A percentile compares a stretch with the other conserved stretches of the same genome.
Conservation (phyloP, 176 grass and related monocot species). For the Saccharum officinarum region DNA sequence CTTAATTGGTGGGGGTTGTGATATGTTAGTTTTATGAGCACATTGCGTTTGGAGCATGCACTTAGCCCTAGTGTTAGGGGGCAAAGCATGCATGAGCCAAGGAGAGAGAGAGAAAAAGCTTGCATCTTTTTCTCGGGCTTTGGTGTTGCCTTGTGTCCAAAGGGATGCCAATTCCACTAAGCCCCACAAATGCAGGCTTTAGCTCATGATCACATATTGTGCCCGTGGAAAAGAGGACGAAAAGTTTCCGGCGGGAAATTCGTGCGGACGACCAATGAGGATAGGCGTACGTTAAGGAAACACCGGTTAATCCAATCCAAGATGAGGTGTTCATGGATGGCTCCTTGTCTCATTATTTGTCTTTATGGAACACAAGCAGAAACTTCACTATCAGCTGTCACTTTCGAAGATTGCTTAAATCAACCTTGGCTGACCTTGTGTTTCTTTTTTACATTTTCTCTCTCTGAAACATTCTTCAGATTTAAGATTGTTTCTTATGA, state of each 20-base stretch:
- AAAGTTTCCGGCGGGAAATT: slow-evolving; percentile 41
- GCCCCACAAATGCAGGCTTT: slow-evolving; percentile 52
- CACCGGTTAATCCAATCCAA: not conserved
- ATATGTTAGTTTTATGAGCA: slow-evolving; percentile 47
- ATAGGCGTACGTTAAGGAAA: slow-evolving; percentile 11
- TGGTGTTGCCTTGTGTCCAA: slow-evolving; percentile 56
- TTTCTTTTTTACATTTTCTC: not conserved
- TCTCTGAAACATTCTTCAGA: not conserved
- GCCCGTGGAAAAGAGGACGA: slow-evolving; percentile 34
- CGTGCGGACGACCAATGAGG: slow-evolving; percentile 6
- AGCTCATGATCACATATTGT: slow-evolving; percentile 49
- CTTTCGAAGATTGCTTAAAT: not conserved
- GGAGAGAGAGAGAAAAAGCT: not conserved
- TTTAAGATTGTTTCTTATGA: not conserved
- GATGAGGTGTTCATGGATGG: not conserved
- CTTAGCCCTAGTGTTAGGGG: slow-evolving; percentile 46
- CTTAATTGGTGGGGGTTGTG: slow-evolving; percentile 25
- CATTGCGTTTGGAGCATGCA: slow-evolving; percentile 34
- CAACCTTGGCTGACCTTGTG: not conserved
- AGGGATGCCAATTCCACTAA: slow-evolving; percentile 62
- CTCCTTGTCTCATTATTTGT: slow-evolving; percentile 5
- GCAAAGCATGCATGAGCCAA: slow-evolving; percentile 43
- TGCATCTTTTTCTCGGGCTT: slow-evolving; percentile 39
- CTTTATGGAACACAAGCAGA: slow-evolving; percentile 1
- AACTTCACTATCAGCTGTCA: not conserved